Evolutionary conservation across 2,329 filamentous ascomycete genomes (phyloP).

Genomic region (Trichoderma brevicompactum): DNA sequence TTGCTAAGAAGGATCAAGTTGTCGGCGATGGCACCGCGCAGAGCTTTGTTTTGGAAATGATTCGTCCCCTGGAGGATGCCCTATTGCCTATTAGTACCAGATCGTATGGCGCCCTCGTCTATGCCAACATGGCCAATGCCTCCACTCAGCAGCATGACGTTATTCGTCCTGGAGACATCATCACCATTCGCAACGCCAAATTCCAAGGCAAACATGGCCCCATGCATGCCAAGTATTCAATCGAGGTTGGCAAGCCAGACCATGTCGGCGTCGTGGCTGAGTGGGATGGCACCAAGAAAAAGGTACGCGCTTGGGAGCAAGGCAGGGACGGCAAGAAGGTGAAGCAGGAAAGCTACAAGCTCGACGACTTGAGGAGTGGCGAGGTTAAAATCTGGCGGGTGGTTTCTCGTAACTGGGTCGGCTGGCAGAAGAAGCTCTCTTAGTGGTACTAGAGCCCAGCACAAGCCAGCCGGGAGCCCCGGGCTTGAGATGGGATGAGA

Average conservation of each 20-base stretch:
- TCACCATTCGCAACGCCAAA: slow-evolving; percentile 87
- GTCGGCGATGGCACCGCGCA: slow-evolving; percentile 85
- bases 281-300: slow-evolving; percentile 99
- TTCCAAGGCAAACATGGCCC: slow-evolving; percentile 95
- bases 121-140: slow-evolving; percentile 93
- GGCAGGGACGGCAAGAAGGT: slow-evolving; percentile 87
- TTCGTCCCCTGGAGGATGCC: slow-evolving; percentile 73
- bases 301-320: slow-evolving; percentile 94
- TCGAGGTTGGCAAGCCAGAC: slow-evolving; percentile 84
- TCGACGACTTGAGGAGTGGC: slow-evolving; percentile 88
- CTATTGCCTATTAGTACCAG: slow-evolving; percentile 85
- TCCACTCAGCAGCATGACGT: slow-evolving; percentile 88
- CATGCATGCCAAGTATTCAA: slow-evolving; percentile 91
- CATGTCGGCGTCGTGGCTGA: slow-evolving; percentile 92
- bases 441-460: slow-evolving; percentile 20
- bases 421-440: slow-evolving; percentile 69
- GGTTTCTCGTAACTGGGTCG: slow-evolving; percentile 89
- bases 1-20: slow-evolving; percentile 74
- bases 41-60: slow-evolving; percentile 76
- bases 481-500: not conserved
- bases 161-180: slow-evolving; percentile 89
- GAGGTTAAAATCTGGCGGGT: slow-evolving; percentile 98
- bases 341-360: slow-evolving; percentile 89
- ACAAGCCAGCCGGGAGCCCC: not conserved
- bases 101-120: slow-evolving; percentile 88